Evolutionary conservation across 2,329 filamentous ascomycete genomes (phyloP), one percentile per base, ranked within the genome.

Genomic region (Colletotrichum truncatum): DNA sequence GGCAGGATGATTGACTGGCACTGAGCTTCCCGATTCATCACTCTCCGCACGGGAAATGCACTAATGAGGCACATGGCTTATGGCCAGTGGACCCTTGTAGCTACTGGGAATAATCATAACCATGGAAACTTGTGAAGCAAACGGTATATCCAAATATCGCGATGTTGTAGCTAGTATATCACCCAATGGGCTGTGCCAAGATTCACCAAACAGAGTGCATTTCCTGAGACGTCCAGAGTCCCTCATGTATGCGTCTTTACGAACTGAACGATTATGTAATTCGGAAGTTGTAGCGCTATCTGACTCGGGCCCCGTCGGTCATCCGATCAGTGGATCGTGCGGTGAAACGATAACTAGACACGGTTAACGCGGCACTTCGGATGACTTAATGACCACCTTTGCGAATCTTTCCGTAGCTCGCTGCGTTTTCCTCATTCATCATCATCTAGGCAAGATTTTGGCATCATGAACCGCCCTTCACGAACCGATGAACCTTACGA

Each of bases 401-500:
- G 34, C 53, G 36, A 34, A 34, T 32, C 36, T 18, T 32, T 39
- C 38, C 38, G 38, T 11, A 14, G 34, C 28, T 45, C 28, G 16
- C 12, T 32, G 25, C 11, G 30, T 18, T 55, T 55, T 34, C 9
- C 52, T 34, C 38, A 30, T 55, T 30, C 52, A 43, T 23, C 18
- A 18, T 41, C 38, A 23, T 21, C 18, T 8, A 23, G 39, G 32
- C 25, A 45, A 26, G 23, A 21, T 23, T 43, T 14, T 10, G 11
- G 8, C 49, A 54, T 6, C 32, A 68, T 68, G 67, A 68, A 68
- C 61, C 66, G 65, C n/a, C 66, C 67, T 4, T 67, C 67, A n/a
- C 49, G 64, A 46, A 68, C 67, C 16, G 60, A 69, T n/a, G 68
- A 69, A 45, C 68, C 68, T 16, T 64, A 63, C 32, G 55, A 67